phyloP scores from a whole-genome alignment of 2,329 filamentous ascomycete species.

The Pseudopyrenochaeta lycopersici region DNA sequence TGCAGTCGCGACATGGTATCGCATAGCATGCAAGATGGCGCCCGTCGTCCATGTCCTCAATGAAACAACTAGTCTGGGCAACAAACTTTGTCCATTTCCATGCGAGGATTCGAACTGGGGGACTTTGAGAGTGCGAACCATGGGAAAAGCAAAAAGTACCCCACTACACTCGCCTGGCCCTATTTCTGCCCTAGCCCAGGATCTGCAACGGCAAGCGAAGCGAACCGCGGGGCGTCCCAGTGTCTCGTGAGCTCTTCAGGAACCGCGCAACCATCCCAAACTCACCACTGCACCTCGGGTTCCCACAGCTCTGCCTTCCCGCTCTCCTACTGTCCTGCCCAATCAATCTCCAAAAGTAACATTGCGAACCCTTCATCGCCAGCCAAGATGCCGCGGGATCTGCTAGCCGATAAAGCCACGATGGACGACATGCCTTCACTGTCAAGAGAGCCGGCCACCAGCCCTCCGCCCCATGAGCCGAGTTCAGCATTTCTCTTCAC shows the following conservation, averaged over 20 bases:
- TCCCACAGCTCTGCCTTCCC: slow-evolving; percentile 11
- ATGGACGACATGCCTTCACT: slow-evolving; percentile 49
- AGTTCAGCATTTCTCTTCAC: slow-evolving; percentile 34
- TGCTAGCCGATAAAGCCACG: slow-evolving; percentile 48
- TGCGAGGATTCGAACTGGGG: no score
- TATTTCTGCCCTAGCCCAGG: background rate
- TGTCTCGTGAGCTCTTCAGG: slow-evolving; percentile 27
- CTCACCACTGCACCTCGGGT: slow-evolving; percentile 15
- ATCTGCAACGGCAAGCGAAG: slow-evolving; percentile 8
- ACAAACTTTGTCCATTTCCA: no score
- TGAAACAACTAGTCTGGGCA: no score
- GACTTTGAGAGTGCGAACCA: no score
- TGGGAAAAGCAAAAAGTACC: background rate
- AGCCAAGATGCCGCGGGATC: slow-evolving; percentile 54
- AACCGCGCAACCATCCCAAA: slow-evolving; percentile 24
- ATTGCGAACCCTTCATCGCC: slow-evolving; percentile 8
- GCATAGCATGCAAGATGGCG: no score
- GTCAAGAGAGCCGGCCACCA: slow-evolving; percentile 39
- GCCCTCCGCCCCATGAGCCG: slow-evolving; percentile 19
- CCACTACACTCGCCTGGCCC: background rate
- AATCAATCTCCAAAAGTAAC: slow-evolving; percentile 2
- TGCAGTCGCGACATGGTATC: no score
- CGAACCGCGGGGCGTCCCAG: slow-evolving; percentile 16
- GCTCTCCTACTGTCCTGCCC: slow-evolving; percentile 12
- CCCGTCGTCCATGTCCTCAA: no score